A percentile compares a stretch with the other conserved stretches of the same genome.
Conservation (phyloP, 2,329 filamentous ascomycete species). For the Phaeoacremonium minimum region DNA sequence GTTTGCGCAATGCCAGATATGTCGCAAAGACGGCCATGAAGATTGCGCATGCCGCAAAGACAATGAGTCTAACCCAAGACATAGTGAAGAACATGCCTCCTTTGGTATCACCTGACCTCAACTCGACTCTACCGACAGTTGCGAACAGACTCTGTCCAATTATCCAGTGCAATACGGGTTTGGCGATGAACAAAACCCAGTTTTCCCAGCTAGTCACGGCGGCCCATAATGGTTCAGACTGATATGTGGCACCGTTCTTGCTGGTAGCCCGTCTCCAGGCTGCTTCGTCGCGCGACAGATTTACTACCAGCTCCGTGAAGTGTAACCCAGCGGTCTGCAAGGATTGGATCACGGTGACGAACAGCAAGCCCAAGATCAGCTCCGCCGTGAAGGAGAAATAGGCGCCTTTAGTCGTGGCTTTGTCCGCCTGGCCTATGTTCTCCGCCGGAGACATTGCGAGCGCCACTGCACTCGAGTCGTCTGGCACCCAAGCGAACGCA, state of each 20-base stretch:
- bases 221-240: slow-evolving; percentile 18
- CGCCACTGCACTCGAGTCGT: too few species aligned
- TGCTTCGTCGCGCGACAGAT: slow-evolving; percentile 20
- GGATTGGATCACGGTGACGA: slow-evolving; percentile 19
- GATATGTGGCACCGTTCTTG: slow-evolving; percentile 16
- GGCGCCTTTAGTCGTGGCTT: too few species aligned
- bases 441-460: too few species aligned
- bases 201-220: slow-evolving; percentile 22
- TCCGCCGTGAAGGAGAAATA: too few species aligned
- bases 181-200: slow-evolving; percentile 19
- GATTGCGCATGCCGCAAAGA: slow-evolving; percentile 17
- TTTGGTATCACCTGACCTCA: too few species aligned
- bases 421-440: too few species aligned
- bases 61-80: slow-evolving; percentile 18
- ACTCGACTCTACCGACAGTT: too few species aligned
- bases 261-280: slow-evolving; percentile 18
- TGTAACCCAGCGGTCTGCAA: slow-evolving; percentile 17
- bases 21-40: slow-evolving; percentile 19
- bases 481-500: too few species aligned
- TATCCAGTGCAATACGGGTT: slow-evolving; percentile 24
- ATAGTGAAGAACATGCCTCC: slow-evolving; percentile 20
- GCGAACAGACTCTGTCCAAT: too few species aligned
- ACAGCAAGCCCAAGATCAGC: too few species aligned
- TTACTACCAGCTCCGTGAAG: slow-evolving; percentile 18
- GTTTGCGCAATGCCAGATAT: slow-evolving; percentile 13